phyloP scores from a whole-genome alignment of 768 basidiomycete genomes.

The Lyophyllum decastes region DNA sequence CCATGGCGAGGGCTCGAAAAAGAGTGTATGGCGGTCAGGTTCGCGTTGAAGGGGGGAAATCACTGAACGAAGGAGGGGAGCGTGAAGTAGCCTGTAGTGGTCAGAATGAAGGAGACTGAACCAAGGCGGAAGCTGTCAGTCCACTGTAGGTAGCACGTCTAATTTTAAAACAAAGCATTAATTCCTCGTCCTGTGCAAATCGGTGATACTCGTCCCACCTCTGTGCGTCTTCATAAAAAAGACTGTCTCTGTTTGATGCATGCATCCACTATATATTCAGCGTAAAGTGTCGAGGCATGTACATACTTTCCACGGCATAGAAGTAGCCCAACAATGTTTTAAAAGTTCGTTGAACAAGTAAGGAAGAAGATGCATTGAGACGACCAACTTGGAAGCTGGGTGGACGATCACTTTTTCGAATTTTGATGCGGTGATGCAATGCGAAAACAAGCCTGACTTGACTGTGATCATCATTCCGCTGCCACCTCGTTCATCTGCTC shows the following conservation, averaged over 20 bases:
- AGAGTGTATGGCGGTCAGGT: neutral
- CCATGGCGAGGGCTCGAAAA: constrained; percentile 5
- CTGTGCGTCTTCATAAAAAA: neutral
- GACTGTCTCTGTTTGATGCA: too few species aligned
- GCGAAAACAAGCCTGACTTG: neutral
- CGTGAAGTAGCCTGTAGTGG: neutral
- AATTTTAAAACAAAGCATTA: neutral
- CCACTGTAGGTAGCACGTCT: neutral
- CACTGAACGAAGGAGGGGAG: neutral
- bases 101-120: constrained; percentile 10
- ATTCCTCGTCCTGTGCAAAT: neutral
- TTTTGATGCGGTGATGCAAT: too few species aligned
- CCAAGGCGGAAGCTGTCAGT: constrained; percentile 10
- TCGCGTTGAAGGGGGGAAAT: neutral
- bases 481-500: neutral
- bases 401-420: too few species aligned
- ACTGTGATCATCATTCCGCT: neutral
- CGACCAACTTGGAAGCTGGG: too few species aligned
- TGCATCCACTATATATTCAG: too few species aligned
- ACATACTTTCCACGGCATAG: too few species aligned
- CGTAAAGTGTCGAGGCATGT: too few species aligned
- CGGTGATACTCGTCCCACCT: too few species aligned
- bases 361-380: neutral
- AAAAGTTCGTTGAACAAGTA: neutral
- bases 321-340: neutral